These are phyloP conservation scores for Thielaviopsis euricoi DNA, from an alignment of 2,329 filamentous ascomycete species.

Conservation along the genomic window DNA sequence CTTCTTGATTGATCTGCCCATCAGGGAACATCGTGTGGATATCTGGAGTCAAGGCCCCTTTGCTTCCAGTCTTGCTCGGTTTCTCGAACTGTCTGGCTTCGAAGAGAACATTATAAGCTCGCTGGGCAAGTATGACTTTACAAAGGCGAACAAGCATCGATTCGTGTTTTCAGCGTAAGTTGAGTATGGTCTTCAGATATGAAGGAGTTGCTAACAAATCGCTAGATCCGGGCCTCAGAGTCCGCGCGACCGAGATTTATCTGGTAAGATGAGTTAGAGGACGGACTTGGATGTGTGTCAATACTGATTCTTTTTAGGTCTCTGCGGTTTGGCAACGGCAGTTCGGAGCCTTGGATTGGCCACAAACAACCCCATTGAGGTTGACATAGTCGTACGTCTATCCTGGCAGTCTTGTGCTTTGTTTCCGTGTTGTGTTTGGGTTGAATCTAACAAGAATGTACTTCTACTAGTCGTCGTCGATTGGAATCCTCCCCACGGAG, in stretches of 20 bases:
- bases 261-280: slow-evolving; percentile 18
- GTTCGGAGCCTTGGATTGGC: slow-evolving; percentile 47
- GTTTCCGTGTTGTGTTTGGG: background rate
- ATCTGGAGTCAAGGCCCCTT: slow-evolving; percentile 32
- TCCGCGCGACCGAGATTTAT: slow-evolving; percentile 27
- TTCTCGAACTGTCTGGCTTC: slow-evolving; percentile 50
- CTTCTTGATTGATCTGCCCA: slow-evolving; percentile 84
- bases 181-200: slow-evolving; percentile 4
- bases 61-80: slow-evolving; percentile 52
- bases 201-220: slow-evolving; percentile 13
- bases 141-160: slow-evolving; percentile 49
- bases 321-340: slow-evolving; percentile 54
- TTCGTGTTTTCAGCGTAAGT: slow-evolving; percentile 77
- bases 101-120: slow-evolving; percentile 49
- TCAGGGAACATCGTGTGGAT: slow-evolving; percentile 16
- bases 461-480: slow-evolving; percentile 49
- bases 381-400: slow-evolving; percentile 54
- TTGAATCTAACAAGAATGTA: slow-evolving; percentile 1
- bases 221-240: slow-evolving; percentile 38
- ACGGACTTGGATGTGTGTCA: slow-evolving; percentile 8
- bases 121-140: slow-evolving; percentile 67
- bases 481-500: slow-evolving; percentile 57
- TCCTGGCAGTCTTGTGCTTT: slow-evolving; percentile 4
- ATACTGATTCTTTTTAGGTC: slow-evolving; percentile 32
- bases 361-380: slow-evolving; percentile 36